These are phyloP conservation scores for Naganishia kalamii DNA, from an alignment of 768 basidiomycete genomes.

Conservation along the genomic window DNA sequence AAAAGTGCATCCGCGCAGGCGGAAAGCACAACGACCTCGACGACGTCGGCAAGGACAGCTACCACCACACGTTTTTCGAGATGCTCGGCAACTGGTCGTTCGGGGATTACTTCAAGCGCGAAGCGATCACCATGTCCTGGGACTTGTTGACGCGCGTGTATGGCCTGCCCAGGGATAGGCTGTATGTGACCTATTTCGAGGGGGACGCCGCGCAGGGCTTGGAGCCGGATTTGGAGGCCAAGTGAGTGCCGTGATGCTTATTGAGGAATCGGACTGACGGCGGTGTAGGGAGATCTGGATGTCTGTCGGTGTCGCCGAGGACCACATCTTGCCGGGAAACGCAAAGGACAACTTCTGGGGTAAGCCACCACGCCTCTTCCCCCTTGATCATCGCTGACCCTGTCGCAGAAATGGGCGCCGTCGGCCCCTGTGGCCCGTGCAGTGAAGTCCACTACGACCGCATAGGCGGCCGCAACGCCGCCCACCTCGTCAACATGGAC, in stretches of 20 bases:
- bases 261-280: not conserved
- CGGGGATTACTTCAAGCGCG: conserved; percentile 99
- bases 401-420: conserved; percentile 75
- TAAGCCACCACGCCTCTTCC: conserved; percentile 41
- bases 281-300: conserved; percentile 62
- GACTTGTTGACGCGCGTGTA: conserved; percentile 85
- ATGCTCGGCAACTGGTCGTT: conserved; percentile 99
- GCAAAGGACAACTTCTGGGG: conserved; percentile 99
- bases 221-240: conserved; percentile 81
- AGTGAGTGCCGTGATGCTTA: conserved; percentile 38
- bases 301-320: conserved; percentile 76
- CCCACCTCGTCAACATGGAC: conserved; percentile 86
- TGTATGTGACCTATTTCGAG: conserved; percentile 97
- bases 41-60: conserved; percentile 90
- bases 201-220: conserved; percentile 80
- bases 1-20: conserved; percentile 97
- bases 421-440: conserved; percentile 96
- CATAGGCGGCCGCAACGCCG: conserved; percentile 93
- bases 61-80: conserved; percentile 95
- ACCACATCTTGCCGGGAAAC: conserved; percentile 85
- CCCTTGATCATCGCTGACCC: conserved; percentile 48
- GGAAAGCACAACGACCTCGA: conserved; percentile 99
- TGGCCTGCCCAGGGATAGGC: conserved; percentile 75
- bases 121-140: conserved; percentile 90
- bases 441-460: conserved; percentile 97